These are phyloP conservation scores for Colletotrichum cereale DNA, from an alignment of 2,329 filamentous ascomycete genomes.

Conservation along the genomic window DNA sequence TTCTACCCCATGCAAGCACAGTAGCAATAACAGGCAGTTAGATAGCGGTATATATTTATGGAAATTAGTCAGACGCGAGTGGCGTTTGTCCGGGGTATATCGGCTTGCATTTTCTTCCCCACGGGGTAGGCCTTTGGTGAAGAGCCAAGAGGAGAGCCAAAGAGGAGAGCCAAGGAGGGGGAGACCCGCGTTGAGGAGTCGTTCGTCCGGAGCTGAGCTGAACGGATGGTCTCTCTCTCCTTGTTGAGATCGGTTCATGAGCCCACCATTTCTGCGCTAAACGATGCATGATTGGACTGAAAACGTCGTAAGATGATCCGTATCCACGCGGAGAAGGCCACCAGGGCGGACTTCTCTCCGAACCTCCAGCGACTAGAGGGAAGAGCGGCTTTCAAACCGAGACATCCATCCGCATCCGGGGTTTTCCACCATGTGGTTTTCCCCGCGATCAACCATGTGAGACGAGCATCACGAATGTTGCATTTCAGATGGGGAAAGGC, in stretches of 20 bases:
- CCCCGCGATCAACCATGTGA: background rate
- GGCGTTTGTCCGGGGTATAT: background rate
- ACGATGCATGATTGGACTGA: slow-evolving; percentile 29
- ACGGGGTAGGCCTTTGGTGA: background rate
- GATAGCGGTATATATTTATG: background rate
- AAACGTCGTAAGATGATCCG: background rate
- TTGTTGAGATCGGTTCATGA: background rate
- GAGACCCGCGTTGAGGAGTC: slow-evolving; percentile 10
- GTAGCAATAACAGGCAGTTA: background rate
- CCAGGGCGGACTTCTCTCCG: slow-evolving; percentile 27
- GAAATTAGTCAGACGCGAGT: background rate
- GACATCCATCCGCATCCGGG: background rate
- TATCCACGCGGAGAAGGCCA: slow-evolving; percentile 6
- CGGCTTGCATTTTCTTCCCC: background rate
- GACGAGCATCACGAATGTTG: slow-evolving; percentile 19
- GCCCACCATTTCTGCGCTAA: background rate
- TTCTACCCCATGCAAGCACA: background rate
- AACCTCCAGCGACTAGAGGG: background rate
- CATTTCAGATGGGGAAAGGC: slow-evolving; percentile 1
- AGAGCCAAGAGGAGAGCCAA: background rate
- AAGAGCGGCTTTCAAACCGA: slow-evolving; percentile 25
- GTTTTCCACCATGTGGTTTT: background rate
- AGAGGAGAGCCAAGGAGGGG: too few species aligned
- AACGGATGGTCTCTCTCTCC: slow-evolving; percentile 1
- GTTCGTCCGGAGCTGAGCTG: slow-evolving; percentile 5